phyloP scores from a whole-genome alignment of 108 stramenopile species.

The Craspedostauros australis region DNA sequence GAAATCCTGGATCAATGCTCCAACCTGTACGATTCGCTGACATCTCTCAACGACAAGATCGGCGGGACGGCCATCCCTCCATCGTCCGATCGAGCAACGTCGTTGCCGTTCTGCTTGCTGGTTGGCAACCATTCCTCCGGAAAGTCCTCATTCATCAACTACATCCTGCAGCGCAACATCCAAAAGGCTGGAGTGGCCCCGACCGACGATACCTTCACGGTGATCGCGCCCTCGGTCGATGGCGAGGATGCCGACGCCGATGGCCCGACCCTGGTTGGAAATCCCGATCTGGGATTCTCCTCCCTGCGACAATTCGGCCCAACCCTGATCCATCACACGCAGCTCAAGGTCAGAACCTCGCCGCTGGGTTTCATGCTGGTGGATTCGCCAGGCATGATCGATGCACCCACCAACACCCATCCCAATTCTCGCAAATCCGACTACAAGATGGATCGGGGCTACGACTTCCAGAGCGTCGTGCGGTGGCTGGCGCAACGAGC shows the following conservation, averaged over 20 bases:
- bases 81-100: slow-evolving; percentile 18
- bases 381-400: slow-evolving; percentile 99
- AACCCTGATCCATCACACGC: slow-evolving; percentile 92
- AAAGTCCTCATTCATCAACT: slow-evolving; percentile 96
- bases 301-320: slow-evolving; percentile 92
- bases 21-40: slow-evolving; percentile 15
- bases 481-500: slow-evolving; percentile 97
- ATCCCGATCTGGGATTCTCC: slow-evolving; percentile 96
- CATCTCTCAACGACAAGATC: slow-evolving; percentile 20
- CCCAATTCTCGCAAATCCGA: background rate
- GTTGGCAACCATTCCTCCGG: slow-evolving; percentile 96
- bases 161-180: slow-evolving; percentile 80
- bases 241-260: slow-evolving; percentile 62
- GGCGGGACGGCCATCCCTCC: slow-evolving; percentile 22
- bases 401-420: slow-evolving; percentile 48
- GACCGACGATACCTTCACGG: slow-evolving; percentile 98
- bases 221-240: slow-evolving; percentile 96
- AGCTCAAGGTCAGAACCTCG: slow-evolving; percentile 77
- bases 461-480: slow-evolving; percentile 76
- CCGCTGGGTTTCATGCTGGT: slow-evolving; percentile 28
- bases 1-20: slow-evolving; percentile 19
- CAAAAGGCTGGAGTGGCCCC: slow-evolving; percentile 99
- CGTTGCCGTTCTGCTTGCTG: slow-evolving; percentile 92
- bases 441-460: slow-evolving; percentile 87
- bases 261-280: slow-evolving; percentile 74